Evolutionary conservation across 179 eudicot species (phyloP), one percentile per base, ranked within the genome.

Genomic region (Carnegiea gigantea): DNA sequence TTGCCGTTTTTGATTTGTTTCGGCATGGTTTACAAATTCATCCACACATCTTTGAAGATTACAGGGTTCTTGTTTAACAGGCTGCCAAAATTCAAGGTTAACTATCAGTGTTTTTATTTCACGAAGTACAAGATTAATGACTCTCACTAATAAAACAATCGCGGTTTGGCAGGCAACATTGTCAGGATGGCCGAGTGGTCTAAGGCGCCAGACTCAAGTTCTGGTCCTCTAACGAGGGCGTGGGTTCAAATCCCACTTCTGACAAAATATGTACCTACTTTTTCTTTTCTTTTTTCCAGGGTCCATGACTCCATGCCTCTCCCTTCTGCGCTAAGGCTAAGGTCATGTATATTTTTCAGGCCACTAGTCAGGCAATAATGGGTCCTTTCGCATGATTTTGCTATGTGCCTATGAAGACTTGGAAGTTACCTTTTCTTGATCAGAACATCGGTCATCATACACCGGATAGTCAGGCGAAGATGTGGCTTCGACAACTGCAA

Each of bases 141-240:
- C 8, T 40, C 6, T 40, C 0, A 40, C 0, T 0, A 40, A 33
- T 33, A 33, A 2, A 33, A 3, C 1, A 33, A 33, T 33, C 36
- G 1, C 36, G 36, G 36, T 33, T 33, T 1, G 1, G 36, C 3
- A 2, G 14, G 9, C 57, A 51, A 14, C 17, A 13, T 0, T 20
- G 85, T 83, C 82, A 83, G 85, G 85, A 78, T 83, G 85, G 85
- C 85, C 82, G 85, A 83, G 85, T 79, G 85, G 85, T 83, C 85
- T 83, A 83, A 83, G 85, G 85, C 85, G 82, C 82, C 85, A 83
- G 85, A 83, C 85, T 83, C 85, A 83, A 83, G 85, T 83, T 83
- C 82, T 83, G 82, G 85, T 83, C 85, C 59, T 83, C 85, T 73
- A 11, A 38, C 43, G 85, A 83, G 85, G 85, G 85, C 82, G 85